Conservation (phyloP, 306 rosid genomes). For the Inga laurina region DNA sequence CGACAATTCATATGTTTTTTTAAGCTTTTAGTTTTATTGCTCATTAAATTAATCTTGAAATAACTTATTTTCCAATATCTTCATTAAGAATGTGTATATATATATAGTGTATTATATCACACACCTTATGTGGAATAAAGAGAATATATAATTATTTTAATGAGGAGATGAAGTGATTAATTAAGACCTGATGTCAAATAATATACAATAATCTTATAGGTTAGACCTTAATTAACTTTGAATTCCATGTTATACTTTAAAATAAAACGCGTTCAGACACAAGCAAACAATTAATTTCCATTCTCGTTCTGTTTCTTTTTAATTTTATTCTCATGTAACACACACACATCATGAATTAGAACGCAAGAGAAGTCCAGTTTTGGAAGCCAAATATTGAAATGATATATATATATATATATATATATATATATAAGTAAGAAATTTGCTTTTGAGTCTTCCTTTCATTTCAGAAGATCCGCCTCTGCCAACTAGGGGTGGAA, state of each 20-base stretch:
- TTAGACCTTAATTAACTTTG: neutral
- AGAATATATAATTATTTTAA: no score
- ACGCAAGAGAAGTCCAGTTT: no score
- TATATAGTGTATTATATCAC: neutral
- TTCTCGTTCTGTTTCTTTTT: neutral
- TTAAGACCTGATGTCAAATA: neutral
- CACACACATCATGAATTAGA: no score
- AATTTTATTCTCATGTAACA: neutral
- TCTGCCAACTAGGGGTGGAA: no score
- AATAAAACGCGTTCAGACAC: neutral
- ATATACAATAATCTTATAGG: neutral
- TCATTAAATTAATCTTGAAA: neutral
- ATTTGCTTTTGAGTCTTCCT: no score
- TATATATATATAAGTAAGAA: no score
- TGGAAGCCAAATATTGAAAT: no score
- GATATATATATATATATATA: no score
- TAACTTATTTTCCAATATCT: neutral
- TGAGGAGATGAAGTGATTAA: no score
- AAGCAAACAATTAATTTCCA: neutral
- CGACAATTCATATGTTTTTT: neutral
- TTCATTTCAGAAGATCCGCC: no score
- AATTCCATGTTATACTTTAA: neutral
- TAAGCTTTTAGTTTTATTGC: neutral
- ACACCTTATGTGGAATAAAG: no score
- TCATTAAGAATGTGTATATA: neutral